phyloP scores from a whole-genome alignment of 441 rosid genomes.

The Geranium incanum region DNA sequence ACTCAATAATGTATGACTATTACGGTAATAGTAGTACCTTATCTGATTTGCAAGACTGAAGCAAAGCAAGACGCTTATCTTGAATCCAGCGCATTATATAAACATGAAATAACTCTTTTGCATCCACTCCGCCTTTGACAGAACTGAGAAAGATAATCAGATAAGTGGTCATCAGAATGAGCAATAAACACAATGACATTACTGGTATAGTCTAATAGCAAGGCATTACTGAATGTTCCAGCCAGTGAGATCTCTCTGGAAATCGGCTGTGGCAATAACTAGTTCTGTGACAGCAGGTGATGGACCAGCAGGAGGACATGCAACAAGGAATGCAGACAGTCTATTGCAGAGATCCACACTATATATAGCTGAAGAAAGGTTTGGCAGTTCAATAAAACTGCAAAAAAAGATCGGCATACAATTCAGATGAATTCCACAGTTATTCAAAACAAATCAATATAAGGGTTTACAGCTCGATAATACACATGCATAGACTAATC shows the following conservation, averaged over 20 bases:
- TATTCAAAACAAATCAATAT: slow-evolving; percentile 9
- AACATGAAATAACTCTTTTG: slow-evolving; percentile 79
- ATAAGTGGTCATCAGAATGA: slow-evolving; percentile 18
- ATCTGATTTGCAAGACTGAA: slow-evolving; percentile 82
- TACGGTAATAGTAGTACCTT: slow-evolving; percentile 39
- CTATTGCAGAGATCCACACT: slow-evolving; percentile 83
- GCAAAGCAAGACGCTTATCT: slow-evolving; percentile 79
- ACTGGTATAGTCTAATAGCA: slow-evolving; percentile 7
- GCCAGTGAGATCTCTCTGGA: slow-evolving; percentile 79
- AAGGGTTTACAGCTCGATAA: slow-evolving; percentile 12
- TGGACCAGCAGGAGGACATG: slow-evolving; percentile 97
- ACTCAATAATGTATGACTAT: slow-evolving; percentile 3
- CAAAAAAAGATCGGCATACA: slow-evolving; percentile 22
- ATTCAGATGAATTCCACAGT: not conserved
- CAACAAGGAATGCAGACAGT: slow-evolving; percentile 73
- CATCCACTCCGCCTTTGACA: slow-evolving; percentile 89
- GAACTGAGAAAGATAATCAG: slow-evolving; percentile 41
- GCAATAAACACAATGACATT: slow-evolving; percentile 11
- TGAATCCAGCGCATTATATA: slow-evolving; percentile 95
- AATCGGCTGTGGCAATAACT: slow-evolving; percentile 83
- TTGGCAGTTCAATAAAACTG: slow-evolving; percentile 90
- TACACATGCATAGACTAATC: not conserved
- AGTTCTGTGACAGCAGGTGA: slow-evolving; percentile 82
- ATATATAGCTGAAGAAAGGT: slow-evolving; percentile 75
- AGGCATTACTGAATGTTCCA: slow-evolving; percentile 50